Percentiles rank a stretch among this genome's conserved stretches.
phyloP scores from a whole-genome alignment of 1,139 yeast species.

The Nakaseomyces bracarensis region DNA sequence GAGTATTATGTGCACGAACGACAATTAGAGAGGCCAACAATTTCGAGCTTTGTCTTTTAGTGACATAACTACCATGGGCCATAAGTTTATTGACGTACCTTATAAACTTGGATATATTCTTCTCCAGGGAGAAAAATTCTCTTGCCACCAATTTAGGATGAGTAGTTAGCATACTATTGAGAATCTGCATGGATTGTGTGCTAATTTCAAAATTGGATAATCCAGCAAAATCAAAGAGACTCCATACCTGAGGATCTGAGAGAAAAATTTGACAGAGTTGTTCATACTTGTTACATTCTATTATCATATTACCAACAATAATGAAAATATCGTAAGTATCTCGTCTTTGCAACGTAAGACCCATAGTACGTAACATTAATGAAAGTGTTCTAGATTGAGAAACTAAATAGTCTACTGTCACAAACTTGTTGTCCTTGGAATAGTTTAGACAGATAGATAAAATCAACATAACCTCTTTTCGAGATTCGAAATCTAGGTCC shows the following conservation, averaged over 20 bases:
- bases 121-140: constrained; percentile 49
- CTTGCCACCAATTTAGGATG: constrained; percentile 58
- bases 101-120: constrained; percentile 50
- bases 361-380: constrained; percentile 60
- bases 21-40: constrained; percentile 69
- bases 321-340: constrained; percentile 51
- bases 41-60: constrained; percentile 83
- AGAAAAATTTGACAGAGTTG: constrained; percentile 53
- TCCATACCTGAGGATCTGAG: constrained; percentile 62
- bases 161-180: constrained; percentile 57
- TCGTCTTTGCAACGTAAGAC: constrained; percentile 36
- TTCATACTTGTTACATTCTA: constrained; percentile 83
- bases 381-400: constrained; percentile 58
- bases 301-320: constrained; percentile 66
- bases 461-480: constrained; percentile 71
- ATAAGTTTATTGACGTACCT: constrained; percentile 58
- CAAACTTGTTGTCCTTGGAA: constrained; percentile 66
- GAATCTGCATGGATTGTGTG: constrained; percentile 77
- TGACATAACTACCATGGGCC: constrained; percentile 74
- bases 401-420: constrained; percentile 78
- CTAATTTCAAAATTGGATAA: constrained; percentile 78
- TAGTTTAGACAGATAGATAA: constrained; percentile 75
- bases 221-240: constrained; percentile 69
- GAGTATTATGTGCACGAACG: constrained; percentile 58
- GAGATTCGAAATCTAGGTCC: constrained; percentile 75